Evolutionary conservation across 83 land plant genomes (phyloP).

Genomic region (Thuja plicata): DNA sequence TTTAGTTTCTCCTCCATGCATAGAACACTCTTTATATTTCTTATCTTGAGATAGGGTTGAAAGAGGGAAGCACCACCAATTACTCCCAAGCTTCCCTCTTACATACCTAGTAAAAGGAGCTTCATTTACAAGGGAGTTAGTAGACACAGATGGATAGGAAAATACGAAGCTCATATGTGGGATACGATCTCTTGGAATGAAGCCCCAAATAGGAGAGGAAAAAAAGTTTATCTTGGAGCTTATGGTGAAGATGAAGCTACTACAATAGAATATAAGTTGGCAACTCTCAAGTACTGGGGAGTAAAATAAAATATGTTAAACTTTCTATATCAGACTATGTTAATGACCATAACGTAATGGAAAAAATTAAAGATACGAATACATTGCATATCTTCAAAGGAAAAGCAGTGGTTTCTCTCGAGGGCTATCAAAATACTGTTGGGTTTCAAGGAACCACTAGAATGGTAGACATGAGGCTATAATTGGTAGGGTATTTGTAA

Average conservation of each 20-base stretch:
- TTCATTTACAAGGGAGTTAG: constrained; percentile 45
- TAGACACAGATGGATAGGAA: constrained; percentile 45
- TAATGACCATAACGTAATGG: constrained; percentile 41
- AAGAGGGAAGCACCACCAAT: neutral
- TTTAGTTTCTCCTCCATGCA: too few species aligned
- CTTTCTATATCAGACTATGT: constrained; percentile 35
- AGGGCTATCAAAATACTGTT: constrained; percentile 72
- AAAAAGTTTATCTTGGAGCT: constrained; percentile 57
- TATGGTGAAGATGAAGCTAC: constrained; percentile 55
- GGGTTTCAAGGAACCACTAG: constrained; percentile 48
- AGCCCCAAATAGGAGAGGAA: constrained; percentile 48
- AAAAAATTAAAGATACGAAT: constrained; percentile 36
- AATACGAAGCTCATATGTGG: constrained; percentile 50
- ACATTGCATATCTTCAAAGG: constrained; percentile 44
- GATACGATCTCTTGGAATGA: constrained; percentile 49
- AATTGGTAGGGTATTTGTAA: constrained; percentile 46
- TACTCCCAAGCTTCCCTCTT: neutral
- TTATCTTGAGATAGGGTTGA: too few species aligned
- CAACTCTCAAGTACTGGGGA: constrained; percentile 41
- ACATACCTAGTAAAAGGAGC: constrained; percentile 24
- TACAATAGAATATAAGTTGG: constrained; percentile 57
- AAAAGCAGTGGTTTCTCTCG: constrained; percentile 91
- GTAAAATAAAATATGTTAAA: constrained; percentile 29
- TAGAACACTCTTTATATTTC: too few species aligned
- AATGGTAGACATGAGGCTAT: constrained; percentile 54